These are phyloP conservation scores for Neofusicoccum umdonicola DNA, from an alignment of 2,329 filamentous ascomycete species.

Conservation along the genomic window DNA sequence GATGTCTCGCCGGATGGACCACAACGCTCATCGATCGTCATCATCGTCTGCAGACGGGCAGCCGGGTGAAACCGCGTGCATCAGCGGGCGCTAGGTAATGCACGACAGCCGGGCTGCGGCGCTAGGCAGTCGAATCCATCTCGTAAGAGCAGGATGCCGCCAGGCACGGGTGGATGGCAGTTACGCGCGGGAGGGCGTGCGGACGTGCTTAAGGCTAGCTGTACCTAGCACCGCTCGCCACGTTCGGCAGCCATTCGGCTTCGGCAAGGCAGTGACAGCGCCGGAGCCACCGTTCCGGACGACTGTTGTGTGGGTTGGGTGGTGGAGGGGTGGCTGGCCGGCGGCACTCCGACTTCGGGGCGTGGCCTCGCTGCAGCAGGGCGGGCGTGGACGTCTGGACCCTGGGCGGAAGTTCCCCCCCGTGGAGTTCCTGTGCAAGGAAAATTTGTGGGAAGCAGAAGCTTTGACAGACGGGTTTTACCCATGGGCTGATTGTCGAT, in stretches of 20 bases:
- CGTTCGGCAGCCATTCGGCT: not conserved
- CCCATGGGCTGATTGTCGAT: not conserved
- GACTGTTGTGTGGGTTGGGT: conserved; percentile 1
- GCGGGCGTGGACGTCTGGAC: not conserved
- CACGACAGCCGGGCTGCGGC: not conserved
- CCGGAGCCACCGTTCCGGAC: not conserved
- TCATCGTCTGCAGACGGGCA: not conserved
- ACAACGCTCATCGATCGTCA: not conserved
- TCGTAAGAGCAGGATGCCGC: not conserved
- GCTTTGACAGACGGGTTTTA: conserved; percentile 1
- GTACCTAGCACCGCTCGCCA: not conserved
- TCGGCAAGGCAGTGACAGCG: not conserved
- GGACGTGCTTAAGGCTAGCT: not conserved
- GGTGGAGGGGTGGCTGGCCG: not conserved
- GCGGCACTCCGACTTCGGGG: conserved; percentile 8
- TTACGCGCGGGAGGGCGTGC: not conserved
- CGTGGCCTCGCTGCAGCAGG: not conserved
- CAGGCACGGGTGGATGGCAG: not conserved
- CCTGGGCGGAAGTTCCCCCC: not conserved
- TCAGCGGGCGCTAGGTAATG: not conserved
- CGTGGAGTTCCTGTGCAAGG: not conserved
- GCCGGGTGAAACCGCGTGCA: conserved; percentile 11
- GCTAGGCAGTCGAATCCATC: not conserved
- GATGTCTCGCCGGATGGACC: not conserved
- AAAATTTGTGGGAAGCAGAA: not conserved